These are phyloP conservation scores for Handroanthus guayacan DNA, from an alignment of 257 asterid species.

Conservation along the genomic window DNA sequence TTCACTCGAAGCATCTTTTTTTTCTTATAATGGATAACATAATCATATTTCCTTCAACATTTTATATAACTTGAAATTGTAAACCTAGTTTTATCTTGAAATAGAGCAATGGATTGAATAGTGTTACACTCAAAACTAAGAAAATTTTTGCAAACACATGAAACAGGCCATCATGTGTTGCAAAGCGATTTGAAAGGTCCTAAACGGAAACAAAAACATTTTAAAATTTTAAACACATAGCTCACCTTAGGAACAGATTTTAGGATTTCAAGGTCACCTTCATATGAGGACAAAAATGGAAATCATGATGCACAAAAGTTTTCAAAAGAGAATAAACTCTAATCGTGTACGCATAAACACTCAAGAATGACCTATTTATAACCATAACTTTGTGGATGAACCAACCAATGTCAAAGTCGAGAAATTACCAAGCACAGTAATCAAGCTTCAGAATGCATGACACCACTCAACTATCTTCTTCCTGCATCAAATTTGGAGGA, in stretches of 20 bases:
- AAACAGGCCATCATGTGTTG: conserved; percentile 38
- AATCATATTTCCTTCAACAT: too few relatives aligned
- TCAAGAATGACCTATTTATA: conserved; percentile 1
- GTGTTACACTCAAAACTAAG: conserved; percentile 44
- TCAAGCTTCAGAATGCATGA: neutral
- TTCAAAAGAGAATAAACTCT: too few relatives aligned
- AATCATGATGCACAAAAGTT: too few relatives aligned
- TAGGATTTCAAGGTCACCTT: too few relatives aligned
- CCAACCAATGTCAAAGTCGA: conserved; percentile 14
- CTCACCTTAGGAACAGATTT: neutral
- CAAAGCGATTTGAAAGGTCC: conserved; percentile 51
- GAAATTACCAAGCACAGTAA: neutral
- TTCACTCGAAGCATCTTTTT: too few relatives aligned
- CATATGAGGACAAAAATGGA: too few relatives aligned
- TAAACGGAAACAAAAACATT: conserved; percentile 39
- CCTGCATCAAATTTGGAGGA: conserved; percentile 35
- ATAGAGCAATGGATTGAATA: conserved; percentile 17
- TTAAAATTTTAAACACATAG: conserved; percentile 35
- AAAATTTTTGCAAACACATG: conserved; percentile 41
- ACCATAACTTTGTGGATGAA: conserved; percentile 16
- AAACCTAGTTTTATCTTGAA: too few relatives aligned
- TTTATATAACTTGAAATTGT: too few relatives aligned
- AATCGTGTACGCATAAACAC: too few relatives aligned
- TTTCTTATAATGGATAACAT: too few relatives aligned
- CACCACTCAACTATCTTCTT: conserved; percentile 51